A percentile compares a stretch with the other conserved stretches of the same genome.
phyloP scores from a whole-genome alignment of 805 yeast species.

The Isabelozyma gotoi region DNA sequence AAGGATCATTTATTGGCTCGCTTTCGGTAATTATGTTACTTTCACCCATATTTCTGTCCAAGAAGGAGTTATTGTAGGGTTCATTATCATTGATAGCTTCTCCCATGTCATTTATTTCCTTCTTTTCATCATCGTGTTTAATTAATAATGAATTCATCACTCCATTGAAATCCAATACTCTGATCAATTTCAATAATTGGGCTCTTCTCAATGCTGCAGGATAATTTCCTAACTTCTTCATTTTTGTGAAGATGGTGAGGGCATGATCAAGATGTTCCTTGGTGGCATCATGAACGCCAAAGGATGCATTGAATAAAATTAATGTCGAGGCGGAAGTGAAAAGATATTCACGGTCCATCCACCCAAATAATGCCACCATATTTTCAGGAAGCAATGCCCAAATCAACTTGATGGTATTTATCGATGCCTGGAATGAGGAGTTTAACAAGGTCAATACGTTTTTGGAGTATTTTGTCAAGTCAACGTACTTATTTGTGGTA shows the following conservation, averaged over 20 bases:
- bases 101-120: slow-evolving; percentile 5
- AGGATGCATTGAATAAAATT: slow-evolving; percentile 71
- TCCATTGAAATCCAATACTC: slow-evolving; percentile 67
- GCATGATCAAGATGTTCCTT: slow-evolving; percentile 73
- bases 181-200: slow-evolving; percentile 63
- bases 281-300: slow-evolving; percentile 80
- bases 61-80: neutral
- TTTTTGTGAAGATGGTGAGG: slow-evolving; percentile 62
- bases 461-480: slow-evolving; percentile 65
- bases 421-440: slow-evolving; percentile 78
- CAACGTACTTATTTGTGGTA: slow-evolving; percentile 52
- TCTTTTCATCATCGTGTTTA: slow-evolving; percentile 54
- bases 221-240: slow-evolving; percentile 76
- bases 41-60: neutral
- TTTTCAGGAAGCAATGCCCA: slow-evolving; percentile 77
- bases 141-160: slow-evolving; percentile 55
- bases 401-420: slow-evolving; percentile 67
- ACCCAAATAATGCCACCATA: slow-evolving; percentile 83
- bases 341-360: slow-evolving; percentile 82
- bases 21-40: neutral
- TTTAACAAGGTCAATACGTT: slow-evolving; percentile 67
- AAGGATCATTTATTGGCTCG: neutral
- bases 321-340: slow-evolving; percentile 76
- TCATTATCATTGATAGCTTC: neutral
- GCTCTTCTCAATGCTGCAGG: slow-evolving; percentile 77